Percentiles rank a stretch among this genome's conserved stretches.
phyloP scores from a whole-genome alignment of 2,329 filamentous ascomycete species.

The Pseudocercospora macadamiae region DNA sequence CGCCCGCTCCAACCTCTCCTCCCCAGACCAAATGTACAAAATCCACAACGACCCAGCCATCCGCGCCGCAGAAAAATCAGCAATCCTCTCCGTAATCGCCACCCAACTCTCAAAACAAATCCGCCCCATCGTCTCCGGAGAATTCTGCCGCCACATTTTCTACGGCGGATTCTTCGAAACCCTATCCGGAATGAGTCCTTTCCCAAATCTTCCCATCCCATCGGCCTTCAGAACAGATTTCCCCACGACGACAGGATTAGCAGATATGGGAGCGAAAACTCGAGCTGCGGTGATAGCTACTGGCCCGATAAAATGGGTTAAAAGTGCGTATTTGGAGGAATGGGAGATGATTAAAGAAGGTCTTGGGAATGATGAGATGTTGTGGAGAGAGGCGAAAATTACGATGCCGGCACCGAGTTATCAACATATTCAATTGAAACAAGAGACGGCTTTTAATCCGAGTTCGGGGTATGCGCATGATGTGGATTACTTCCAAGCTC shows the following conservation, averaged over 20 bases:
- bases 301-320: slow-evolving; percentile 25
- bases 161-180: slow-evolving; percentile 35
- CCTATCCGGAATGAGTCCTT: slow-evolving; percentile 25
- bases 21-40: slow-evolving; percentile 59
- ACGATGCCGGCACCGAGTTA: slow-evolving; percentile 36
- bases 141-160: slow-evolving; percentile 53
- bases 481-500: slow-evolving; percentile 33
- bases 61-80: slow-evolving; percentile 64
- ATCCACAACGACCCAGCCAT: slow-evolving; percentile 47
- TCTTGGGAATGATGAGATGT: slow-evolving; percentile 13
- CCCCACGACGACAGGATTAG: slow-evolving; percentile 27
- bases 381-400: slow-evolving; percentile 30
- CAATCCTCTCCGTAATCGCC: slow-evolving; percentile 65
- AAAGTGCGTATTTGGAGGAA: slow-evolving; percentile 30
- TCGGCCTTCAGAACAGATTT: slow-evolving; percentile 31
- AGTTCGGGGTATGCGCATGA: slow-evolving; percentile 31
- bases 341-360: slow-evolving; percentile 26
- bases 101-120: slow-evolving; percentile 65
- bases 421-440: slow-evolving; percentile 35
- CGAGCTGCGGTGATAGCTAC: slow-evolving; percentile 30
- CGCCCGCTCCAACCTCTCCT: slow-evolving; percentile 48
- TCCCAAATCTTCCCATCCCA: slow-evolving; percentile 20
- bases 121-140: slow-evolving; percentile 66
- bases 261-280: slow-evolving; percentile 24
- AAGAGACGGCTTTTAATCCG: slow-evolving; percentile 32